phyloP scores from a whole-genome alignment of 768 basidiomycete genomes.

The Tulasnella calospora region DNA sequence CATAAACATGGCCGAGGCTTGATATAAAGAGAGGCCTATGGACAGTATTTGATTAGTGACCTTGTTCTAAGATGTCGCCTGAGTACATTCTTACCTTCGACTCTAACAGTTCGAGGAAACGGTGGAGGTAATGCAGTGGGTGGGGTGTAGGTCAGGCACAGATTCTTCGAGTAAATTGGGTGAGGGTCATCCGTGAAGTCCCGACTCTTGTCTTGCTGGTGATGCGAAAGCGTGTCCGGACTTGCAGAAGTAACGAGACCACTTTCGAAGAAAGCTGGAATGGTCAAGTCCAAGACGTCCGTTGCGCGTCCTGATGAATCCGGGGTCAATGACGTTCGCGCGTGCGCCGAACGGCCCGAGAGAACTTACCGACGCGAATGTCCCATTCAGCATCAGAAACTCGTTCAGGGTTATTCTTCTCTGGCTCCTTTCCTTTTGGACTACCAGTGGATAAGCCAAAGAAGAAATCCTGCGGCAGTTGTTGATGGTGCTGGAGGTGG shows the following conservation, averaged over 20 bases:
- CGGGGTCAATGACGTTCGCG: slow-evolving; percentile 32
- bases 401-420: background rate
- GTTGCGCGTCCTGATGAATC: slow-evolving; percentile 58
- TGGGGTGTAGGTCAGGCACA: slow-evolving; percentile 64
- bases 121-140: slow-evolving; percentile 56
- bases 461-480: slow-evolving; percentile 6
- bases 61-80: background rate
- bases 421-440: background rate
- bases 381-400: slow-evolving; percentile 74
- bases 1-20: slow-evolving; percentile 62
- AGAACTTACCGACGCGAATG: slow-evolving; percentile 57
- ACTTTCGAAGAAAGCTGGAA: slow-evolving; percentile 64
- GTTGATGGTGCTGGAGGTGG: slow-evolving; percentile 7
- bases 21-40: slow-evolving; percentile 65
- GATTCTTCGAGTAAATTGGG: slow-evolving; percentile 53
- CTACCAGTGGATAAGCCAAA: background rate
- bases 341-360: slow-evolving; percentile 24
- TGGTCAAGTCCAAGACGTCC: slow-evolving; percentile 59
- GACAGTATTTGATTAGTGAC: background rate
- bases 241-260: slow-evolving; percentile 51
- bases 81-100: slow-evolving; percentile 53
- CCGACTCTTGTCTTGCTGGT: background rate
- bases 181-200: slow-evolving; percentile 15
- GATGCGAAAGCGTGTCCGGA: background rate
- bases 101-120: slow-evolving; percentile 60